These are phyloP conservation scores for Przewalskia tangutica DNA, from an alignment of 257 asterid species.

Conservation along the genomic window DNA sequence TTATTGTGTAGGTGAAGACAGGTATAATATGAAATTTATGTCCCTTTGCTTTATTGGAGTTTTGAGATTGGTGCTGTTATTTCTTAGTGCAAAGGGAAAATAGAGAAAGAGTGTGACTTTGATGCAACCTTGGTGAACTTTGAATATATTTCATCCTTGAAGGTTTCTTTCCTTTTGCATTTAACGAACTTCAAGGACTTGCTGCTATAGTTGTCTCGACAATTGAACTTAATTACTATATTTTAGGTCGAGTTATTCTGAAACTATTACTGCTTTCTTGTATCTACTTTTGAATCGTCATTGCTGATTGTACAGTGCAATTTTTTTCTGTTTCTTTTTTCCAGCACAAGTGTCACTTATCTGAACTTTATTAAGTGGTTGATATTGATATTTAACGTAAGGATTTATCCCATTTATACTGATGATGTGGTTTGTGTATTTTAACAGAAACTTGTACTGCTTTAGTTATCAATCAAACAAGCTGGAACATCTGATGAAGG, in stretches of 20 bases:
- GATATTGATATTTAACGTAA: neutral
- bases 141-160: neutral
- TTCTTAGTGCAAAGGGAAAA: neutral
- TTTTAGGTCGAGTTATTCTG: neutral
- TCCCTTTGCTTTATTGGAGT: neutral
- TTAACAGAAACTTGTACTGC: conserved; percentile 79
- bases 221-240: neutral
- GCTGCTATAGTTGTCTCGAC: neutral
- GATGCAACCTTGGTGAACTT: neutral
- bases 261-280: neutral
- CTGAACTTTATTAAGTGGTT: neutral
- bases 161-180: neutral
- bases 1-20: conserved; percentile 96
- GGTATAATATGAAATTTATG: conserved; percentile 25
- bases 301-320: neutral
- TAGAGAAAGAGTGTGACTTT: neutral
- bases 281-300: neutral
- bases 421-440: neutral
- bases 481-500: conserved; percentile 97
- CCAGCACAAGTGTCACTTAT: neutral
- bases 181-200: neutral
- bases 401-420: neutral
- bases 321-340: no score
- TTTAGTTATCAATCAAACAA: conserved; percentile 90
- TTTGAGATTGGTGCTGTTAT: neutral